Evolutionary conservation across 768 basidiomycete genomes (phyloP), one percentile per base, ranked within the genome.

Genomic region (Trametes villosa): DNA sequence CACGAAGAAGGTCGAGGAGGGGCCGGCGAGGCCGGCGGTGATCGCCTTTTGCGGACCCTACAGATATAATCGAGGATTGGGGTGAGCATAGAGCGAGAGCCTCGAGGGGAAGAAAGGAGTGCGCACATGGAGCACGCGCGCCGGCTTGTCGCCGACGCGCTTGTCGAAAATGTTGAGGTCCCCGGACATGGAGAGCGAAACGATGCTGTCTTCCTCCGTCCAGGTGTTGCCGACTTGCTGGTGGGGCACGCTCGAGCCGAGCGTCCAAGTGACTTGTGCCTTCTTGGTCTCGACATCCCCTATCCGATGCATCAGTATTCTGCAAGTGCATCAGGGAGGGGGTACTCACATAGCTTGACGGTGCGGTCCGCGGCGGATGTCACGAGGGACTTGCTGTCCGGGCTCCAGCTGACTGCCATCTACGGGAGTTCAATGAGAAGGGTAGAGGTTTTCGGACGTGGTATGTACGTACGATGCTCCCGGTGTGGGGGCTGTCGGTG

Each of bases 181-280:
- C 15, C 96, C 94, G 0, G 85, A 86, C 65, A 96, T 76, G 0
- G 94, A 94, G 27, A 98, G 77, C 4, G 93, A 95, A 36, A 93
- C 86, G 53, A 97, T 85, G 58, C 85, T 82, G 53, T 80, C 80
- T 31, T 83, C 78, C 41, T 83, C 84, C 53, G 80, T 87, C 92
- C 93, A 97, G n/a, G 85, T 84, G 65, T 89, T 91, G 29, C 96
- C 96, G 27, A 92, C 80, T 77, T 98, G 96, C 70, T 98, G 96
- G 65, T 90, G 76, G 29, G 80, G 76, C 29, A 96, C 75, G n/a
- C 86, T 89, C 34, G 85, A 74, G 12, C 92, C 94, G 20, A 95
- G 73, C 1, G 80, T 82, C 86, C 90, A 96, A 1, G 84, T 85
- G 17, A 79, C 84, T 22, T 81, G 75, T 9, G 83, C 80, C 70